Evolutionary conservation across 257 asterid genomes (phyloP).

Genomic region (Solanum acaule): DNA sequence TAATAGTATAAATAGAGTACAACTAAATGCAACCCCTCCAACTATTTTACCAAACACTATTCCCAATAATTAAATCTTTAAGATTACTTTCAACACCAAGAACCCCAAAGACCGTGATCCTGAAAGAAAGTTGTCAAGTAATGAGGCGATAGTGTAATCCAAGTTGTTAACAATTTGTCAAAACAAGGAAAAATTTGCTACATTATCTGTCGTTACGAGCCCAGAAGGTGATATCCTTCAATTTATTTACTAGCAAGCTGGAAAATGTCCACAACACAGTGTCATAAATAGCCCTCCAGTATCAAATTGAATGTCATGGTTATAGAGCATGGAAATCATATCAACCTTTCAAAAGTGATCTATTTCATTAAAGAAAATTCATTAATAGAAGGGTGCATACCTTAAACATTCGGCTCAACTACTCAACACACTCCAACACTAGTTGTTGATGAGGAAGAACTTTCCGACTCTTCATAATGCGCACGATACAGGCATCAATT

Average conservation of each 20-base stretch:
- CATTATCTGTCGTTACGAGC: background rate
- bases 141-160: background rate
- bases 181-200: background rate
- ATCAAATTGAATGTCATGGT: background rate
- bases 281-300: background rate
- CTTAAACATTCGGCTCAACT: slow-evolving; percentile 42
- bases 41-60: background rate
- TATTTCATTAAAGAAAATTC: background rate
- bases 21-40: background rate
- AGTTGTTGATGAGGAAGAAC: slow-evolving; percentile 38
- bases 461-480: slow-evolving; percentile 54
- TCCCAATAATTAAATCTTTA: background rate
- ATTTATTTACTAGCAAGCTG: background rate
- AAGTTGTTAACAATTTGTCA: background rate
- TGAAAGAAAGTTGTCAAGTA: background rate
- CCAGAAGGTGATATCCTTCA: background rate
- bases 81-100: background rate
- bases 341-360: background rate
- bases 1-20: background rate
- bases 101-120: background rate
- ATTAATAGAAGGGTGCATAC: background rate
- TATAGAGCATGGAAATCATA: background rate
- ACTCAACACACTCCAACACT: slow-evolving; percentile 45
- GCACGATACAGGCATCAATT: slow-evolving; percentile 45
- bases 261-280: background rate